These are phyloP conservation scores for Chrysosporium queenslandicum DNA, from an alignment of 2,329 filamentous ascomycete species.

Conservation along the genomic window DNA sequence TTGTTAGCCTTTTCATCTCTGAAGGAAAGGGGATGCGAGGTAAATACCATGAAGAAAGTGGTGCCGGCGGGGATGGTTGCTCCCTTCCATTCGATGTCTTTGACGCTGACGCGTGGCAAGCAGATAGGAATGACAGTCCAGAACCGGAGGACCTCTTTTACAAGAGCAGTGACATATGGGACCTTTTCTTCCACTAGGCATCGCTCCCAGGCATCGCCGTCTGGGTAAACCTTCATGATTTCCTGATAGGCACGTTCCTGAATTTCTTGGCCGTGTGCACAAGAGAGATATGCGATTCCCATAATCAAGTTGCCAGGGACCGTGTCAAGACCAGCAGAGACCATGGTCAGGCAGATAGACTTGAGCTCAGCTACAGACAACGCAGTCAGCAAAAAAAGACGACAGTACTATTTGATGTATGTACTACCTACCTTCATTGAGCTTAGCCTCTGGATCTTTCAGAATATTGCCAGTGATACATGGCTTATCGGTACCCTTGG, in stretches of 20 bases:
- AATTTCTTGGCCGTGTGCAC: conserved; percentile 55
- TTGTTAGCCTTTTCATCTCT: not conserved
- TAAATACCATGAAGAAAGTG: conserved; percentile 62
- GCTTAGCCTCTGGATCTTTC: conserved; percentile 58
- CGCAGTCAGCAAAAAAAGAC: not conserved
- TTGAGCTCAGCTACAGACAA: conserved; percentile 56
- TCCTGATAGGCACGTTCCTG: conserved; percentile 60
- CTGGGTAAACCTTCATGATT: conserved; percentile 60
- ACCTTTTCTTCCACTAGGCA: conserved; percentile 65
- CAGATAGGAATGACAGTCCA: conserved; percentile 73
- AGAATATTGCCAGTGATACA: conserved; percentile 62
- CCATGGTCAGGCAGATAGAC: conserved; percentile 72
- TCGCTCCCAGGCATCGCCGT: conserved; percentile 65
- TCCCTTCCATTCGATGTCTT: conserved; percentile 59
- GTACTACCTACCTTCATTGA: conserved; percentile 49
- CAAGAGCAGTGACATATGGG: conserved; percentile 64
- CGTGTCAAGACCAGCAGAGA: conserved; percentile 71
- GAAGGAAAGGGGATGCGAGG: not conserved
- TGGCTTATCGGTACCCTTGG: conserved; percentile 54
- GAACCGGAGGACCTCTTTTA: conserved; percentile 68
- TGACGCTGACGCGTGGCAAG: conserved; percentile 61
- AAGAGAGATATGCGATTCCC: conserved; percentile 67
- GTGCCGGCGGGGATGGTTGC: conserved; percentile 62
- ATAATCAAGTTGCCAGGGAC: conserved; percentile 71
- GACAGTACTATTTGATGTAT: not conserved